phyloP scores from a whole-genome alignment of 2,329 filamentous ascomycete genomes.

The Fusarium musae region DNA sequence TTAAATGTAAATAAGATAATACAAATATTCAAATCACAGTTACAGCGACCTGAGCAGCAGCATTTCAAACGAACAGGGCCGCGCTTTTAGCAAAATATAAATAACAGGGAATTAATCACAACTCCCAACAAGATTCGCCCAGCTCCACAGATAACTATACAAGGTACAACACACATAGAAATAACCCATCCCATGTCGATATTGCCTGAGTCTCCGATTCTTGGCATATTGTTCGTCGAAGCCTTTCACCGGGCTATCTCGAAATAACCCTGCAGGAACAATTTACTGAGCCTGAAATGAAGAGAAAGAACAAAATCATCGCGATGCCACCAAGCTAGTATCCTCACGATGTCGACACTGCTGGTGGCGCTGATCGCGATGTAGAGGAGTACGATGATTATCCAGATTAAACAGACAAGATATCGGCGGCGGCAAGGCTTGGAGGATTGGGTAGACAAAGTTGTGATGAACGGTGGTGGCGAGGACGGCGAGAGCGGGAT shows the following conservation, averaged over 20 bases:
- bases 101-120: rapidly evolving
- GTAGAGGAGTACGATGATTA: not conserved
- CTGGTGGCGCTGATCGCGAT: not conserved
- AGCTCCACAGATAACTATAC: not conserved
- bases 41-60: rapidly evolving
- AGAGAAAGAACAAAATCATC: not conserved
- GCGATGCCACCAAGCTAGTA: not conserved
- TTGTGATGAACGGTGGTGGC: not conserved
- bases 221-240: rapidly evolving
- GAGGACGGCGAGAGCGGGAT: not conserved
- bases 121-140: not conserved
- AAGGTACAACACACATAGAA: not conserved
- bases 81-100: not conserved
- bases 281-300: not conserved
- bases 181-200: not conserved
- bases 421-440: not conserved
- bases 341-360: not conserved
- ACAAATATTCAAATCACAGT: not conserved
- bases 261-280: not conserved
- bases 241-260: not conserved
- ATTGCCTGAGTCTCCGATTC: too few species aligned
- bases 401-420: not conserved
- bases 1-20: too few species aligned
- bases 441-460: not conserved
- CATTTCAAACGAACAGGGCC: not conserved